Evolutionary conservation across 192 early-diverging fungal genomes (phyloP), one percentile per base, ranked within the genome.

Genomic region (Backusella circina): DNA sequence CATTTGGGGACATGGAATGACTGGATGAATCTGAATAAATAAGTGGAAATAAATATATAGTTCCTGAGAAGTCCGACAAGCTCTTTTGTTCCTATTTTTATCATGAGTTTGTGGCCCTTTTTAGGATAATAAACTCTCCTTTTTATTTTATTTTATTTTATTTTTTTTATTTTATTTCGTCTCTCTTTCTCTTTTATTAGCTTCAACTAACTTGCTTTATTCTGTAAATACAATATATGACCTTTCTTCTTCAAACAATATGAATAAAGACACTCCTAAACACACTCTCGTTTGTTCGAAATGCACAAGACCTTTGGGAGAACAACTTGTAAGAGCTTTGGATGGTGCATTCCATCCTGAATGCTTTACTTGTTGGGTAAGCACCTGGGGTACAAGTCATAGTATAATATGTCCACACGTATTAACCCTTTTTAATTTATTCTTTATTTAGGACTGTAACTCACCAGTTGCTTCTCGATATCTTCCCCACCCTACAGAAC

Each of bases 351-450:
- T 91, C 84, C 98, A 99, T 84, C 86, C 98, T 47, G 92, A 97
- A 50, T 99, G 98, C 80, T 98, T 99, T 75, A 91, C 90, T 44
- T 99, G 98, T 77, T 83, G 92, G 89, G 97, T 97, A 93, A 85
- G 89, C 71, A 26, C 37, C 10, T 39, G 16, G 5, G 18, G 44
- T 18, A 47, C 44, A 47, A 65, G 28, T 16, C 9, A 38, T 23
- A 79, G 31, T 67, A 12, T 76, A 82, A 23, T 78, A 76, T 66
- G 78, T 82, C 18, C 73, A 77, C 35, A 82, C 76, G 71, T 79
- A 80, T 38, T 70, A 69, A 68, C 54, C 78, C 2, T 9, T 47
- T 80, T 75, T 80, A 79, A 35, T 72, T 73, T 36, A 35, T 37
- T 61, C 9, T 35, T 32, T 30, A 35, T 23, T 8, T 66, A 94